Conservation (phyloP, 441 rosid genomes). For the Melastoma candidum region DNA sequence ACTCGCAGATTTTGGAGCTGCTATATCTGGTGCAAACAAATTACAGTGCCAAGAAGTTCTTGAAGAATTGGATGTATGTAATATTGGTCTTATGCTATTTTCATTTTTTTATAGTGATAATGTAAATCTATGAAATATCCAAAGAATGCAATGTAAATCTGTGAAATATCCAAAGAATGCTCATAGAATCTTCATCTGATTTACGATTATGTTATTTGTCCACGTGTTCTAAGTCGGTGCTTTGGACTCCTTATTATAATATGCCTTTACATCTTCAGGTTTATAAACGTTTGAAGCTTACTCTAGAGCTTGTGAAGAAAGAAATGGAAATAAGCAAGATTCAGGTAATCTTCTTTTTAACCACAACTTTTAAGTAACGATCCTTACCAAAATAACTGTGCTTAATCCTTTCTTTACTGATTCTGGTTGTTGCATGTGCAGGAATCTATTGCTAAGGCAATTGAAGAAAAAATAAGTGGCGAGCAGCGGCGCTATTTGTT, state of each 20-base stretch:
- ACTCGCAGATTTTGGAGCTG: conserved; percentile 98
- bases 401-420: no score
- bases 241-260: no score
- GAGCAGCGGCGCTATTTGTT: conserved; percentile 98
- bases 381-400: no score
- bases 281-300: conserved; percentile 63
- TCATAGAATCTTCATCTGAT: no score
- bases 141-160: no score
- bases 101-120: no score
- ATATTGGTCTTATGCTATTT: background rate
- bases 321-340: conserved; percentile 91
- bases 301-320: conserved; percentile 66
- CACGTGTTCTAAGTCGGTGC: no score
- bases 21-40: conserved; percentile 92
- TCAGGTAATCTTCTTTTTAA: conserved; percentile 41
- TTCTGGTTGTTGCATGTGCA: conserved; percentile 14
- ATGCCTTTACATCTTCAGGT: conserved; percentile 32
- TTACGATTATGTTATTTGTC: no score
- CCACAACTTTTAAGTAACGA: no score
- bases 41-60: conserved; percentile 85
- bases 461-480: conserved; percentile 96
- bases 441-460: conserved; percentile 98
- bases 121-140: no score
- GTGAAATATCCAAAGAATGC: no score
- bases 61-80: conserved; percentile 97